Base-by-base conservation (phyloP, 768 basidiomycete genomes). In the Tulasnella sp. region DNA sequence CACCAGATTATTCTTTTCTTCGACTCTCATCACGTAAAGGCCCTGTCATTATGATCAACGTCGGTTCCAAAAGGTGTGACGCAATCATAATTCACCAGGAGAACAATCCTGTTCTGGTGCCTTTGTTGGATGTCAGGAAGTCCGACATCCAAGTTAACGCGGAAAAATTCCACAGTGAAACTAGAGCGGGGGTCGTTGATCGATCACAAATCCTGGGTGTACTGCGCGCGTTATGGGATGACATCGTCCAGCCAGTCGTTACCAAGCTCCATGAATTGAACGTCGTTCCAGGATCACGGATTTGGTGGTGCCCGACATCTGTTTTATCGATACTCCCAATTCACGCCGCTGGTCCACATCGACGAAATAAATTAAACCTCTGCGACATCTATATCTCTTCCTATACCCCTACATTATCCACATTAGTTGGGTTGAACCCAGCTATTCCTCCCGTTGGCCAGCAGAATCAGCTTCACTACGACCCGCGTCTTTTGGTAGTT, bases 31-130 rank as follows among this genome's bases (percentile, higher is more conserved):
- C 43, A 28, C 12, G 8, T 19, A 5, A 7, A 5, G 43, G 43
- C 6, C 43, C 43, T 5, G 20, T 45, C 16, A 45, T 45, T 31
- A 45, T 45, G 8, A 27, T 45, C 43, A 45, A 45, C 27, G 20
- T 45, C 43, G 31, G 20, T 31, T 6, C 12, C 5, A 6, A 22
- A 12, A 5, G 28, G 16, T 45, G 24, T 5, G 7, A 7, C 22
- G 43, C 43, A 12, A 5, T 45, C 5, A 45, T 45, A n/a, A 29
- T 45, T 25, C 7, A 7, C 5, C 8, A 5, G 8, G 27, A n/a
- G 16, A 16, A 29, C 16, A 27, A 20, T n/a, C 43, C 20, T 5
- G 12, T 45, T 9, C 9, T 25, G 16, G 20, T 45, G 12, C 20
- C 20, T 6, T 31, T 45, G 12, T 25, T 16, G 5, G 43, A 45